phyloP scores from a whole-genome alignment of 2,329 filamentous ascomycete genomes.

The Purpureocillium lavendulum region DNA sequence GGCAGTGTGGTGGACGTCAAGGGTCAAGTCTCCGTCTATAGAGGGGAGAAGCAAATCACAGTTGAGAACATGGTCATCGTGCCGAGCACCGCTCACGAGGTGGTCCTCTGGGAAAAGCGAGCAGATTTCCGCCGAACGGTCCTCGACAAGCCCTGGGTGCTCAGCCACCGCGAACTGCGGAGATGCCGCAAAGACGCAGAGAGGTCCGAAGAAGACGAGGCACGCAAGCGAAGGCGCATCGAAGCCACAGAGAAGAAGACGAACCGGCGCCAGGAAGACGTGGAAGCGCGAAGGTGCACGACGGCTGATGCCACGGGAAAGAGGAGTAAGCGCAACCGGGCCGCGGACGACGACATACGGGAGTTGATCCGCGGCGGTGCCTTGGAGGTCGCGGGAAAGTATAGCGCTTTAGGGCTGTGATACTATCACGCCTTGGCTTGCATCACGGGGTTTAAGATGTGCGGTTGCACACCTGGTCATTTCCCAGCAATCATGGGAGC shows the following conservation, averaged over 20 bases:
- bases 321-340: constrained; percentile 2
- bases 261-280: neutral
- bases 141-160: constrained; percentile 45
- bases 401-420: constrained; percentile 25
- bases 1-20: constrained; percentile 51
- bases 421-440: neutral
- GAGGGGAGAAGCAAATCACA: constrained; percentile 41
- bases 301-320: constrained; percentile 1
- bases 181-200: constrained; percentile 40
- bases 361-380: constrained; percentile 18
- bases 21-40: constrained; percentile 39
- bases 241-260: constrained; percentile 9
- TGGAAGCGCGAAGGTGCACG: neutral
- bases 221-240: constrained; percentile 16
- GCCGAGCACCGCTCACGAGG: constrained; percentile 45
- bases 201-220: constrained; percentile 17
- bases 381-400: constrained; percentile 17
- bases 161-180: constrained; percentile 39
- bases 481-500: too few species aligned
- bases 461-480: too few species aligned
- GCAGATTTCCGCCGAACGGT: constrained; percentile 39
- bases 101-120: constrained; percentile 50
- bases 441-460: too few species aligned
- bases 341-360: constrained; percentile 11
- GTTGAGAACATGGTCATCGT: constrained; percentile 41